Evolutionary conservation across 768 basidiomycete species (phyloP).

Genomic region (Mycena metata): DNA sequence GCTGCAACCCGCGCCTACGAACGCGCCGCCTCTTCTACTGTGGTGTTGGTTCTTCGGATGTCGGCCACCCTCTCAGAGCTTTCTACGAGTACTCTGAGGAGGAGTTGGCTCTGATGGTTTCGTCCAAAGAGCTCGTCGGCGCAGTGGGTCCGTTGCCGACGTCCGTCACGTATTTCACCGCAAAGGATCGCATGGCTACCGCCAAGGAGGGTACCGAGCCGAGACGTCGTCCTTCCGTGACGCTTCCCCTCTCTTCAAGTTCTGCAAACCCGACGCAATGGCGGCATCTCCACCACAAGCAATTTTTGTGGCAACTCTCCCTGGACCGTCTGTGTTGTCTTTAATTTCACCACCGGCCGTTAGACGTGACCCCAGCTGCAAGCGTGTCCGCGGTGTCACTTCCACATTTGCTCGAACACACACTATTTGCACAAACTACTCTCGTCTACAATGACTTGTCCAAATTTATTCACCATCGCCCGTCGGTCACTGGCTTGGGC

Average conservation of each 20-base stretch:
- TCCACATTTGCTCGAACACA: not conserved
- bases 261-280: no score
- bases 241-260: no score
- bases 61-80: constrained; percentile 4
- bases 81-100: constrained; percentile 11
- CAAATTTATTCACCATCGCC: constrained; percentile 34
- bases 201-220: not conserved
- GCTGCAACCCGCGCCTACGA: constrained; percentile 5
- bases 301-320: no score
- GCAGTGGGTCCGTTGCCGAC: constrained; percentile 8
- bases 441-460: constrained; percentile 35
- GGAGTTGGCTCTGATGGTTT: constrained; percentile 21
- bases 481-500: constrained; percentile 27
- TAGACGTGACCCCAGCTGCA: not conserved
- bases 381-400: constrained; percentile 4
- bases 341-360: not conserved
- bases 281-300: no score
- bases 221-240: no score
- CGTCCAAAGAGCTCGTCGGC: constrained; percentile 10
- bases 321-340: no score
- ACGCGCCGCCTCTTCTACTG: not conserved
- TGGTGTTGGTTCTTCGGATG: not conserved
- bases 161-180: not conserved
- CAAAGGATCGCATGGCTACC: not conserved
- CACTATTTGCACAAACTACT: not conserved